Base-by-base conservation (phyloP, 1,139 yeast species). In the Suhomyces taliae region DNA sequence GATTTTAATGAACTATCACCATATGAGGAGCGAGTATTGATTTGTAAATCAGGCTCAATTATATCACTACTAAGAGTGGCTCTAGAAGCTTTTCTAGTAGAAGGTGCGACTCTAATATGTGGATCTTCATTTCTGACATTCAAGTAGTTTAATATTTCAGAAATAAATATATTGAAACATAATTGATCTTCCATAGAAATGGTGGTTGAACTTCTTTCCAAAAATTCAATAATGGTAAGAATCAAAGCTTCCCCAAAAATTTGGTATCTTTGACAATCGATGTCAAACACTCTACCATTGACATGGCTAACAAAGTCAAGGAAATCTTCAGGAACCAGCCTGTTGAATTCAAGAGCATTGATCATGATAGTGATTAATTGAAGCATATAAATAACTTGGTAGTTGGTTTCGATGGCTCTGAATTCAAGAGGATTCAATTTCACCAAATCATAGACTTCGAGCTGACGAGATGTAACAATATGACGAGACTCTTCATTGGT, bases 171-270 rank as follows among this genome's bases (percentile, higher is more conserved):
- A 24, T 52, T 52, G 44, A 53, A 53, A 4, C 44, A 32, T 8
- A 49, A 43, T 36, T 52, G 55, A 7, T 51, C 50, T 19, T 54
- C 55, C 10, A 46, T 37, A 3, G 45, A 24, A 15, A 46, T 24
- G 14, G 32, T 34, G 3, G 36, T 33, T 11, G 37, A 14, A 10
- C 24, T 11, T 31, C 44, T 34, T 34, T 50, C 50, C 33, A 47
- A 34, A 31, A 39, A 43, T 3, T 54, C 64, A 15, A 55, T 41
- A 7, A 62, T 48, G 8, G 65, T 47, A n/a, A 48, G 15, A 3
- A 59, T 49, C 5, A 65, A 49, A 7, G 62, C 53, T 40, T 65
- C 65, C 3, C 70, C 68, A 12, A 66, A 46, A 1, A 56, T 45
- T 10, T 41, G 44, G 47, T 64, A 66, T 19, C 54, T 43, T 8